Conservation (phyloP, 108 stramenopile genomes). For the Fragilaria crotonensis region DNA sequence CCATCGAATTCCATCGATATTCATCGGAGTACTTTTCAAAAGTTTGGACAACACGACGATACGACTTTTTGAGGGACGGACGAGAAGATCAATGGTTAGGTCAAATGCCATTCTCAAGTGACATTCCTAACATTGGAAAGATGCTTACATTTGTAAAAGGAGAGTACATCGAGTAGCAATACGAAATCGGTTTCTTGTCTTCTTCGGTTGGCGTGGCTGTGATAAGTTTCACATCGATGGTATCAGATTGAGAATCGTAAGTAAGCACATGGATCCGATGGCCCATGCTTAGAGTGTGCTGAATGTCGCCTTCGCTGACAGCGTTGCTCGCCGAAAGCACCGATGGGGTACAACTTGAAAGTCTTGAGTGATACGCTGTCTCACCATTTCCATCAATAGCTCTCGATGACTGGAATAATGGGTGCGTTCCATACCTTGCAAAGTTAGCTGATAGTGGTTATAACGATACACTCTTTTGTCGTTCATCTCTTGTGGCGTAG, state of each 20-base stretch:
- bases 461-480: constrained; percentile 59
- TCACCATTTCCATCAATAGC: constrained; percentile 83
- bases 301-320: constrained; percentile 13
- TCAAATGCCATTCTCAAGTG: constrained; percentile 2
- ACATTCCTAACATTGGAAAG: no score
- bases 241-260: constrained; percentile 24
- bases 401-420: constrained; percentile 69
- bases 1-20: constrained; percentile 80
- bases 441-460: constrained; percentile 65
- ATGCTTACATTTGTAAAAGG: constrained; percentile 38
- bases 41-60: constrained; percentile 52
- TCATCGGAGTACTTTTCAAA: constrained; percentile 74
- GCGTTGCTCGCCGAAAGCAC: constrained; percentile 37
- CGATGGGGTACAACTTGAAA: constrained; percentile 71
- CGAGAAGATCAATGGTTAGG: no score
- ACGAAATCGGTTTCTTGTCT: not conserved
- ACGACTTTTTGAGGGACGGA: no score
- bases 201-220: not conserved
- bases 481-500: constrained; percentile 76
- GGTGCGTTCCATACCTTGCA: constrained; percentile 66
- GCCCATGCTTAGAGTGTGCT: constrained; percentile 68
- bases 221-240: constrained; percentile 10
- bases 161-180: constrained; percentile 38
- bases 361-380: constrained; percentile 74
- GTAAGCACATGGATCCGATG: constrained; percentile 76